Evolutionary conservation across 1,284 basidiomycete genomes (phyloP).

Genomic region (Papiliotrema laurentii): DNA sequence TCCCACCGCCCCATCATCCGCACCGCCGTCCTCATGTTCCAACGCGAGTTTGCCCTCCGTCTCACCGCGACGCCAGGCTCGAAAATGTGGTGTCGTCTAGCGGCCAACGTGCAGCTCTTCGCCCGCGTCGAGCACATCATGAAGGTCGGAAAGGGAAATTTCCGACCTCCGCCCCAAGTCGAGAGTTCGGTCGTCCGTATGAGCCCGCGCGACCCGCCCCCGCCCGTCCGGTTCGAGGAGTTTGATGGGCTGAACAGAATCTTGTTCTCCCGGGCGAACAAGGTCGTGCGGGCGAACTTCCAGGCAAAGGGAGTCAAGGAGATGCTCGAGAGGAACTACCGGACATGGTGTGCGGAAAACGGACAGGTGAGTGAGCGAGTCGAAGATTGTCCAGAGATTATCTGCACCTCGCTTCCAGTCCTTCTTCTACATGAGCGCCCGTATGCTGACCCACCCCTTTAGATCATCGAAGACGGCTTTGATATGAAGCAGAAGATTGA

Average conservation of each 20-base stretch:
- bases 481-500: slow-evolving; percentile 73
- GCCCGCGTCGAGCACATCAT: slow-evolving; percentile 94
- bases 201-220: slow-evolving; percentile 89
- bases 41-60: slow-evolving; percentile 93
- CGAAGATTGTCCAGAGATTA: not conserved
- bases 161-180: slow-evolving; percentile 92
- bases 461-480: slow-evolving; percentile 69
- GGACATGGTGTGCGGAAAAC: slow-evolving; percentile 86
- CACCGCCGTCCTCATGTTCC: slow-evolving; percentile 97
- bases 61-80: slow-evolving; percentile 83
- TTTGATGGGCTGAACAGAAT: slow-evolving; percentile 93
- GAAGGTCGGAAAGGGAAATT: slow-evolving; percentile 94
- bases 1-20: slow-evolving; percentile 93
- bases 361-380: slow-evolving; percentile 57
- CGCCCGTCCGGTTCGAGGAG: slow-evolving; percentile 92
- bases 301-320: slow-evolving; percentile 89
- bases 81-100: slow-evolving; percentile 87
- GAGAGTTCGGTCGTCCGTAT: slow-evolving; percentile 90
- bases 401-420: no score
- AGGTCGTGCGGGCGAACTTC: slow-evolving; percentile 81
- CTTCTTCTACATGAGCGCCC: not conserved
- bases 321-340: slow-evolving; percentile 90
- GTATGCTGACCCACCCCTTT: not conserved
- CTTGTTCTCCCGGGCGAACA: slow-evolving; percentile 85
- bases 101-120: slow-evolving; percentile 94